Conservation (phyloP, 768 basidiomycete species). For the Sarcodon sp. region DNA sequence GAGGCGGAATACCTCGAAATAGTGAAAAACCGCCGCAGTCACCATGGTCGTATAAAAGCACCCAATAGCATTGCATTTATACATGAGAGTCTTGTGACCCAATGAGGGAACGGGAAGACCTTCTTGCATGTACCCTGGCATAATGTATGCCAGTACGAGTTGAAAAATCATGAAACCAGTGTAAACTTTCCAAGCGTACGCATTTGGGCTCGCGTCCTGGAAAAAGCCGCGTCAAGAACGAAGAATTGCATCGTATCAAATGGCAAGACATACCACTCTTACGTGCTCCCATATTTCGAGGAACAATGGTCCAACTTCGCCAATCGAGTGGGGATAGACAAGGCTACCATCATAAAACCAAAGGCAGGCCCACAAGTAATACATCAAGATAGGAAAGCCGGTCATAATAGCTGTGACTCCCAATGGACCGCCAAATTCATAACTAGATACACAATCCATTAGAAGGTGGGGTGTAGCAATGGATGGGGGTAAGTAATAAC, state of each 20-base stretch:
- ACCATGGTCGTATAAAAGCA: slow-evolving; percentile 77
- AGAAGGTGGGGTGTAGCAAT: slow-evolving; percentile 3
- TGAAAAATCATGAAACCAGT: slow-evolving; percentile 80
- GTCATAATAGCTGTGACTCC: slow-evolving; percentile 91
- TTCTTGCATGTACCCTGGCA: slow-evolving; percentile 90
- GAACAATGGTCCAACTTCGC: slow-evolving; percentile 70
- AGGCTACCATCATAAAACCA: slow-evolving; percentile 90
- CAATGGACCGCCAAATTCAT: slow-evolving; percentile 92
- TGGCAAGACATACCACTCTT: slow-evolving; percentile 34
- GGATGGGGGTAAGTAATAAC: slow-evolving; percentile 23
- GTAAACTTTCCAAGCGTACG: slow-evolving; percentile 86
- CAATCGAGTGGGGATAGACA: slow-evolving; percentile 51
- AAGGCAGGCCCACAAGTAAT: slow-evolving; percentile 96
- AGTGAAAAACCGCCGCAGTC: slow-evolving; percentile 66
- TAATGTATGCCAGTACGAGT: slow-evolving; percentile 77
- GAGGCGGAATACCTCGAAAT: slow-evolving; percentile 74
- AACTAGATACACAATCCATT: slow-evolving; percentile 31
- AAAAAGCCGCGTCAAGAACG: background rate
- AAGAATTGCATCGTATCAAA: background rate
- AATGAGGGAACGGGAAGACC: slow-evolving; percentile 95
- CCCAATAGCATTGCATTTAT: slow-evolving; percentile 91
- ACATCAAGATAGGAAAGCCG: slow-evolving; percentile 92
- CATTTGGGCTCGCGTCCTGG: slow-evolving; percentile 86
- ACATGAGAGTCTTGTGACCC: slow-evolving; percentile 83
- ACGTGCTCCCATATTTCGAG: slow-evolving; percentile 78